A percentile compares a stretch with the other conserved stretches of the same genome.
Evolutionary conservation across 768 basidiomycete genomes (phyloP).

Genomic region (Suillus subluteus): DNA sequence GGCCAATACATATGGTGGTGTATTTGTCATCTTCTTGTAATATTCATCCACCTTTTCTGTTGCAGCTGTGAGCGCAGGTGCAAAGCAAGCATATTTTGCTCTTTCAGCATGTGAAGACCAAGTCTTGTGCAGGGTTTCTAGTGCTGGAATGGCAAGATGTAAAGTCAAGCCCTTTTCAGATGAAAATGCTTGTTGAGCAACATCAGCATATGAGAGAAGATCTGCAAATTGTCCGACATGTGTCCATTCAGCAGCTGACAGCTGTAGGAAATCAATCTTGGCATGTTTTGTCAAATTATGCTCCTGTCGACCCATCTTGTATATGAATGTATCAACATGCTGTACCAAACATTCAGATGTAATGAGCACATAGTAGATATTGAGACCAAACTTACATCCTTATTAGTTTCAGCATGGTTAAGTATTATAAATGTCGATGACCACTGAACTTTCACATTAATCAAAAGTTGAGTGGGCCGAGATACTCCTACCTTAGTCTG

Average conservation of each 20-base stretch:
- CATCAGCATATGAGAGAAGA: not conserved
- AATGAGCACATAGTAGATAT: not conserved
- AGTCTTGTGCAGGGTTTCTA: not conserved
- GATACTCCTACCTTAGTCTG: not conserved
- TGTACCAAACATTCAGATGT: not conserved
- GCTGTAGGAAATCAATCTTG: slow-evolving; percentile 1
- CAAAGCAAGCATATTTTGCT: not conserved
- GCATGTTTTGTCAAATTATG: not conserved
- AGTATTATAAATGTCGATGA: not conserved
- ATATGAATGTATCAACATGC: not conserved
- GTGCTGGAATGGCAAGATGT: not conserved
- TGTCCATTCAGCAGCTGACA: not conserved
- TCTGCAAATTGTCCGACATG: not conserved
- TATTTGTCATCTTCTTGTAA: not conserved
- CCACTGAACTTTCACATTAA: not conserved
- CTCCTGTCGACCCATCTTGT: not conserved
- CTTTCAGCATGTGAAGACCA: not conserved
- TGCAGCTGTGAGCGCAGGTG: not conserved
- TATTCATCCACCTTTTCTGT: not conserved
- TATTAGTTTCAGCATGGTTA: not conserved
- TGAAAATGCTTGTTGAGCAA: not conserved
- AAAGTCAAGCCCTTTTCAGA: not conserved
- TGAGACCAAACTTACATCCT: not conserved
- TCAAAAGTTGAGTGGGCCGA: not conserved
- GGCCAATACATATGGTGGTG: not conserved